Evolutionary conservation across 805 yeast genomes (phyloP), one percentile per base, ranked within the genome.

Genomic region (Spathaspora girioi): DNA sequence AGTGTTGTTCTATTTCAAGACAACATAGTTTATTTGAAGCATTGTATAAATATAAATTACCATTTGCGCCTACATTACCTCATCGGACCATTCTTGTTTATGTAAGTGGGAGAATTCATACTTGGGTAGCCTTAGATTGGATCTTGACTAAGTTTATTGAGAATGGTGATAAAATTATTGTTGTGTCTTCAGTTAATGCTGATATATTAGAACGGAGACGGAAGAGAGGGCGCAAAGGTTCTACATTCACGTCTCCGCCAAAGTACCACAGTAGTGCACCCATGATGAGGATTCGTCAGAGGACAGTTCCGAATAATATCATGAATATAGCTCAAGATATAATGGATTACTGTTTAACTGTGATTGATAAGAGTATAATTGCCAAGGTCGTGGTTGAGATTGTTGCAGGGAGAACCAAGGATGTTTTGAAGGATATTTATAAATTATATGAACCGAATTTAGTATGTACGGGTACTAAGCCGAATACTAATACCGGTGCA

Each of bases 91-190:
- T 87, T 5, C 61, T 87, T 62, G 82, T 85, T 27, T 86, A 86
- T 61, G 71, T 88, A 29, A 76, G 84, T 56, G 96, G 90, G 2
- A 70, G 93, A 53, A 76, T 71, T 50, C 93, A 87, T 68, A 85
- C 94, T 0, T 88, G 96, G 96, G 89, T 86, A 10, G 83, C 90
- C 1, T 65, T 88, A 26, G 96, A 88, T 64, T 88, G 88, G 84
- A 70, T 81, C 6, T 66, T 87, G 49, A 73, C 73, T 45, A 69
- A 74, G 42, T 67, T 85, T 11, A 65, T 85, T 2, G 82, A 79
- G 56, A 71, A 83, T 57, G 89, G 90, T 8, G 96, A 88, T 64
- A 77, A 82, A 12, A 66, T 88, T 11, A 80, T 87, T 3, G 77
- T 88, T 7, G 78, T 82, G 5, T 76, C 91, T 1, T 71, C 85